Percentiles rank a stretch among this genome's conserved stretches.
Evolutionary conservation across 2,329 filamentous ascomycete genomes (phyloP).

Genomic region (Aspergillus versicolor): DNA sequence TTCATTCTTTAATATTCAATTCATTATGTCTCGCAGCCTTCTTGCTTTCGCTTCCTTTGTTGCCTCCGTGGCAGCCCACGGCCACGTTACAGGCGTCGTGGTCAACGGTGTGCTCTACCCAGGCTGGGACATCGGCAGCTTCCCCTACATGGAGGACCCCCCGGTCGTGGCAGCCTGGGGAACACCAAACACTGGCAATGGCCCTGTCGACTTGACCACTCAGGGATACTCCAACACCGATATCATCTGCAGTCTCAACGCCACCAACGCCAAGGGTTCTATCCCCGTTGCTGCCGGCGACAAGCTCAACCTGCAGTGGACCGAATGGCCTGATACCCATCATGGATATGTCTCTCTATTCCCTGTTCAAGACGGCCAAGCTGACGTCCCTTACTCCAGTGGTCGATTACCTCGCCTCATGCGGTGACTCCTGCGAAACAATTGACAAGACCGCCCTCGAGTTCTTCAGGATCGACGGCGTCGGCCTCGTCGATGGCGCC

Average conservation of each 20-base stretch:
- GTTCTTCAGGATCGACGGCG: slow-evolving; percentile 62
- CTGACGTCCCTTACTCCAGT: slow-evolving; percentile 42
- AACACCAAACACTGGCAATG: slow-evolving; percentile 39
- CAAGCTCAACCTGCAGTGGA: slow-evolving; percentile 59
- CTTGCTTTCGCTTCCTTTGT: slow-evolving; percentile 21
- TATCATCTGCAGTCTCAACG: slow-evolving; percentile 59
- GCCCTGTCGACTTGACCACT: slow-evolving; percentile 21
- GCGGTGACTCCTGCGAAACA: slow-evolving; percentile 52
- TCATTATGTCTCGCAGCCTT: slow-evolving; percentile 7
- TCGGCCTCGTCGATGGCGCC: slow-evolving; percentile 48
- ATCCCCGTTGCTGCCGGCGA: slow-evolving; percentile 59
- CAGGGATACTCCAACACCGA: slow-evolving; percentile 48
- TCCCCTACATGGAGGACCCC: slow-evolving; percentile 31
- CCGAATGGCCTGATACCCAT: slow-evolving; percentile 61
- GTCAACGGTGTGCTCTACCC: slow-evolving; percentile 21
- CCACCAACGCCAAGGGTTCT: slow-evolving; percentile 48
- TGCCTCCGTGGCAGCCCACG: slow-evolving; percentile 12
- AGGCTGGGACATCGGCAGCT: slow-evolving; percentile 30
- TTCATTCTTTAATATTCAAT: background rate
- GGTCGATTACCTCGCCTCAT: slow-evolving; percentile 61
- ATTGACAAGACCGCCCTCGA: slow-evolving; percentile 52
- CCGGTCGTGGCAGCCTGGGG: slow-evolving; percentile 54
- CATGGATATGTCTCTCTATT: slow-evolving; percentile 35
- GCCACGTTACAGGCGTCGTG: slow-evolving; percentile 20
- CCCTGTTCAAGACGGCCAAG: background rate